phyloP scores from a whole-genome alignment of 805 yeast species.

The Kodamaea sagamina region DNA sequence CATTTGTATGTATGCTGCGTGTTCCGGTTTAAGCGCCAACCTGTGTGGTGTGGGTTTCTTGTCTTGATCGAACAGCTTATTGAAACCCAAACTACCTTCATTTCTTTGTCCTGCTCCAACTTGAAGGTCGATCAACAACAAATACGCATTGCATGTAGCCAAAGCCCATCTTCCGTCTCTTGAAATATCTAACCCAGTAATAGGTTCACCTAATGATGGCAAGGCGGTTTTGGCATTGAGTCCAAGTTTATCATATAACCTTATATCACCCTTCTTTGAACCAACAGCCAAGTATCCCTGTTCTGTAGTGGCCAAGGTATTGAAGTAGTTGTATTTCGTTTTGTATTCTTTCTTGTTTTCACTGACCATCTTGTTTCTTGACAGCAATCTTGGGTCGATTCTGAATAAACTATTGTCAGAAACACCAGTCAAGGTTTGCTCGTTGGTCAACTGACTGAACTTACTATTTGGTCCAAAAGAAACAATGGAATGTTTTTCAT shows the following conservation, averaged over 20 bases:
- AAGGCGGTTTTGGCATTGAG: constrained; percentile 73
- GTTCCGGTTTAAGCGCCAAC: constrained; percentile 69
- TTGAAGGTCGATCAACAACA: constrained; percentile 67
- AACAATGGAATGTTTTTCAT: constrained; percentile 49
- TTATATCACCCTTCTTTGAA: constrained; percentile 70
- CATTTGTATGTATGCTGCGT: constrained; percentile 55
- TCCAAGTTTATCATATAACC: constrained; percentile 73
- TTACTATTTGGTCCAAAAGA: constrained; percentile 71
- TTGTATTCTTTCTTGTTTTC: constrained; percentile 43
- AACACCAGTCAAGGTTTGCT: constrained; percentile 73
- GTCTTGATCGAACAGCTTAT: constrained; percentile 61
- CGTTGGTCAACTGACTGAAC: constrained; percentile 71
- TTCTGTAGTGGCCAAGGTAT: constrained; percentile 68
- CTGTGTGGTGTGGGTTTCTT: constrained; percentile 69
- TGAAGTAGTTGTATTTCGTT: constrained; percentile 54
- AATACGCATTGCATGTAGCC: constrained; percentile 74
- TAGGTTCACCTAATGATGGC: constrained; percentile 81
- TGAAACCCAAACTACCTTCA: constrained; percentile 62
- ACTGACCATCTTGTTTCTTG: constrained; percentile 56
- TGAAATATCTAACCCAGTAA: constrained; percentile 67
- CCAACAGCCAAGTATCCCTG: constrained; percentile 77
- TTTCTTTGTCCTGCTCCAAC: constrained; percentile 61
- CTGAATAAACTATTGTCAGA: constrained; percentile 66
- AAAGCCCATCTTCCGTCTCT: constrained; percentile 80
- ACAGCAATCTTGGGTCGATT: constrained; percentile 73